phyloP scores from a whole-genome alignment of 768 basidiomycete genomes.

The Lentinus tigrinus region DNA sequence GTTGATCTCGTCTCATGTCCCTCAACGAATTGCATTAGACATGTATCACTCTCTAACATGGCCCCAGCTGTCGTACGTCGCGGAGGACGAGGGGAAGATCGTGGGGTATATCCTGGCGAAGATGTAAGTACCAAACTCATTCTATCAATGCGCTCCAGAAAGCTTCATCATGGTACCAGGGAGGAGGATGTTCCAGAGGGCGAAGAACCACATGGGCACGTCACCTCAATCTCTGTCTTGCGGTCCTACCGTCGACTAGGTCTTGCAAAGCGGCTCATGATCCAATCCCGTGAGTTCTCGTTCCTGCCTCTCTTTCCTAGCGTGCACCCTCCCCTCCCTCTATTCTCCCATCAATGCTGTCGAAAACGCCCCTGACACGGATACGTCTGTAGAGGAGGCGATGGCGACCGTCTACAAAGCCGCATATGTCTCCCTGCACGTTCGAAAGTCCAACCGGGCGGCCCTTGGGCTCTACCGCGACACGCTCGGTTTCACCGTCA shows the following conservation, averaged over 20 bases:
- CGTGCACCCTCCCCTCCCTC: not conserved
- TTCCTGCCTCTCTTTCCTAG: not conserved
- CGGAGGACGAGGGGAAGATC: conserved; percentile 87
- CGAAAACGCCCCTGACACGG: not conserved
- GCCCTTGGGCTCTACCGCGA: conserved; percentile 88
- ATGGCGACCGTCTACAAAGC: conserved; percentile 90
- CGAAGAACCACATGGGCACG: conserved; percentile 78
- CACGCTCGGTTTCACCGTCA: conserved; percentile 85
- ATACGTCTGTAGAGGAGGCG: conserved; percentile 65
- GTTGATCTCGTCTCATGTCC: not conserved
- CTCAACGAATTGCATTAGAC: conserved; percentile 46
- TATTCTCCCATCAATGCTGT: not conserved
- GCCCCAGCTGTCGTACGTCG: conserved; percentile 92
- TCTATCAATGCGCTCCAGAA: not conserved
- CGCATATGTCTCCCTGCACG: conserved; percentile 82
- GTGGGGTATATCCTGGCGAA: conserved; percentile 96
- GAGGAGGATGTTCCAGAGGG: conserved; percentile 62
- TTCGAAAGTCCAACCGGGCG: conserved; percentile 92
- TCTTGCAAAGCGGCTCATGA: conserved; percentile 91
- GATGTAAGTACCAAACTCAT: conserved; percentile 55
- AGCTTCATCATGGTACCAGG: conserved; percentile 37
- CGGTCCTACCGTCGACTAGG: conserved; percentile 89
- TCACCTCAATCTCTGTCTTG: conserved; percentile 95
- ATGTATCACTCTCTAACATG: conserved; percentile 89
- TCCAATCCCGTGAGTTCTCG: conserved; percentile 74